Evolutionary conservation across 805 yeast species (phyloP), one percentile per base, ranked within the genome.

Genomic region (Wickerhamiella hasegawae): DNA sequence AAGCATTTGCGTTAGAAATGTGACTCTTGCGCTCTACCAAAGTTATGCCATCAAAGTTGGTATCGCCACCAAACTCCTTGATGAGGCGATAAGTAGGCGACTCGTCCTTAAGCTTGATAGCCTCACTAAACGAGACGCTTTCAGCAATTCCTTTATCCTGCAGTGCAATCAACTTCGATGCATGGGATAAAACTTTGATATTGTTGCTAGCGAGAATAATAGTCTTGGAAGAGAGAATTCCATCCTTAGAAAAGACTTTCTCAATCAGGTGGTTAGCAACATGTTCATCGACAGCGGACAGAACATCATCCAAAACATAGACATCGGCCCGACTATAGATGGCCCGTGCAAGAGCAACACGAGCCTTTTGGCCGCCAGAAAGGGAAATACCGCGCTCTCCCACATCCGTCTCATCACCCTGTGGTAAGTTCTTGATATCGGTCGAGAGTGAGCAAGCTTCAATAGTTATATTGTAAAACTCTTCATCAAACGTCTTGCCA

Each of bases 311-410:
- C 43, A 90, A 59, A 28, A 90, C 59, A 53, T 82, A 84, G 22
- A 90, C 71, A 51, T 90, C 97, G 3, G 97, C 92, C 44, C 97
- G 68, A 9, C 94, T 71, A 53, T 90, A 90, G 8, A 90, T 94
- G 10, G 98, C 96, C 53, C 98, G 71, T 0, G 98, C 98, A 35
- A 90, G 67, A 1, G 94, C 76, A 26, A 90, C 66, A 54, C 98
- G 74, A 0, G 98, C 97, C 65, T 90, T 90, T 57, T 90, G 98
- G 31, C 98, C 98, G 34, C 98, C 98, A 28, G 94, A 81, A 33
- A 90, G 65, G 11, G 96, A 82, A 34, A 90, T 85, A 44, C 98
- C 98, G 55, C 87, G 83, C 60, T 90, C 98, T 42, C 98, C 98
- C 38, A 90, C 97, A 47, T 80, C 72, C 4, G 98, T 90, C 34